Evolutionary conservation across 257 asterid species (phyloP), one percentile per base, ranked within the genome.

Genomic region (Marsdenia floribunda): DNA sequence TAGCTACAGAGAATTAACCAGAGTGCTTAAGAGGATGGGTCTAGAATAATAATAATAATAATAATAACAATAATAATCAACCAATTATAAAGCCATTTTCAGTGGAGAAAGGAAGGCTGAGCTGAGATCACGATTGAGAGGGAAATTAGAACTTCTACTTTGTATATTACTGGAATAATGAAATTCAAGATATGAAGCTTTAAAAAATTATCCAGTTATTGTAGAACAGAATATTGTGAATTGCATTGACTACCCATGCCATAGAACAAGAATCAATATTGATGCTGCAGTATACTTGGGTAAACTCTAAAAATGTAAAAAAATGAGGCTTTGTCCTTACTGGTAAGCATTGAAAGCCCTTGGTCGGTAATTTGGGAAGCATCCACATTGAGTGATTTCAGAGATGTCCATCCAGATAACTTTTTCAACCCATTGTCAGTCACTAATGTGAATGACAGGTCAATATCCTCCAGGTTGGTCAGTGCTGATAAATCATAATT

Each of bases 321-420:
- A 4, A 29, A 29, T 8, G 4, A 14, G 75, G 42, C 26, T 59
- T 54, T 13, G 29, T 57, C 54, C 66, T 67, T 73, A 81, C 87
- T 33, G 0, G 78, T 76, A 67, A 84, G 82, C 68, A 49, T 42
- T n/a, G 82, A 79, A 16, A 84, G 82, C 21, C 83, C 85, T 14
- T 57, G 44, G 47, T 84, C 85, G 11, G 87, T 78, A 54, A 84
- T 76, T 6, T 75, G 83, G 65, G 78, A 85, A 81, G 81, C n/a
- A 76, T 84, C 87, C 75, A 84, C 77, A 64, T 78, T 84, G 47
- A 84, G 76, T 18, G 79, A 81, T 65, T 80, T 84, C 22, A 84
- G 83, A 73, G 79, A 78, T 57, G 78, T 76, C 75, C 81, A 78
- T 47, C 71, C 78, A 65, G 80, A 73, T 55, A 84, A 74, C 44